Base-by-base conservation (phyloP, 2,329 filamentous ascomycete genomes). In the Metarhizium anisopliae region DNA sequence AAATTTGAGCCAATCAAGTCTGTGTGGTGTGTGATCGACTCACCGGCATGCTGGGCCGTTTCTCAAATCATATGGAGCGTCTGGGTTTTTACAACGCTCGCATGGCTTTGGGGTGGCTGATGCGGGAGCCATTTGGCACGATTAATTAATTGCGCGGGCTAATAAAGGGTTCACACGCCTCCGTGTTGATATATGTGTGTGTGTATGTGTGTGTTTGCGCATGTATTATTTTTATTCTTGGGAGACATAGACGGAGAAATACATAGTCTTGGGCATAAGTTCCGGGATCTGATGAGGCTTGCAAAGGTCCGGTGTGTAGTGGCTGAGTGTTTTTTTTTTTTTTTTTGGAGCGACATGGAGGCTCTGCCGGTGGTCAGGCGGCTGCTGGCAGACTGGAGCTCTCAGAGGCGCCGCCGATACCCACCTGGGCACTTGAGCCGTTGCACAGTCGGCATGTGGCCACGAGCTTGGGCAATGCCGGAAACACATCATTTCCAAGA, bases 11-110 rank as follows among this genome's bases (percentile, higher is more conserved):
- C 8, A 45, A 8, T 14, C 45, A 30, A n/a, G 20, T 30, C n/a
- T 20, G 45, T 20, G 45, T 5, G 13, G 14, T 11, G 52, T 20
- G 10, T 20, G 42, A 20, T 45, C 42, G 42, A 61, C 61, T 55
- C 61, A 71, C 70, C 62, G 56, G 56, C 70, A 72, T 40, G 67
- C 66, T 40, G 68, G 63, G 25, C 65, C 64, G 49, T 66, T 63
- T 49, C 70, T 63, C 29, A 72, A 62, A 5, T 58, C 57, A 47
- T 63, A 66, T 13, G 63, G 59, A n/a, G 67, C 68, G 38, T 65
- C 58, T 32, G 64, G 58, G 3, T 55, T 60, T 55, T 70, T 69
- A 60, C 70, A 72, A 42, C 68, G 63, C 56, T 63, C 66, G 61
- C 70, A 72, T 45, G 56, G 59, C 32, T 51, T 50, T 38, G 51